Conservation (phyloP, 2,329 filamentous ascomycete species). For the Drechslerella coelobrocha region DNA sequence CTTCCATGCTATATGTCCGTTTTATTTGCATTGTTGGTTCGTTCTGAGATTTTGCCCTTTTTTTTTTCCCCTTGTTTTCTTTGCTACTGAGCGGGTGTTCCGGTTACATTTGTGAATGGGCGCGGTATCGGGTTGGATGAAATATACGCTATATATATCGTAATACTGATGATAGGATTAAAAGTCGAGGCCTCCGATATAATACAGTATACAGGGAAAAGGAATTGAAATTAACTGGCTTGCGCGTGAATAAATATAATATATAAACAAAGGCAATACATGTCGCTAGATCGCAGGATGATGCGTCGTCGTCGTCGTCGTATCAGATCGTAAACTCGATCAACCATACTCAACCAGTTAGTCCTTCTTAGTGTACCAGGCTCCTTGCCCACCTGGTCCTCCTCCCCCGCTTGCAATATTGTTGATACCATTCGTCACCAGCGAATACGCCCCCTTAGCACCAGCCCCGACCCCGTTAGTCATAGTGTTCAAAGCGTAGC, state of each 20-base stretch:
- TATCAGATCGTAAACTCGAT: neutral
- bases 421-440: slow-evolving; percentile 15
- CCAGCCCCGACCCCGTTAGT: slow-evolving; percentile 5
- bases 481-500: slow-evolving; percentile 23
- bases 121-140: neutral
- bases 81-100: slow-evolving; percentile 36
- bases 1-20: neutral
- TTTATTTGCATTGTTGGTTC: slow-evolving; percentile 9
- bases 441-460: slow-evolving; percentile 1
- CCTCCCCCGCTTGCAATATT: neutral
- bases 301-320: no score
- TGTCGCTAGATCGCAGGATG: no score
- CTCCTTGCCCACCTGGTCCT: slow-evolving; percentile 11
- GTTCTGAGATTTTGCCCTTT: neutral
- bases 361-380: slow-evolving; percentile 50
- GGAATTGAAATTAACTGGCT: no score
- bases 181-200: no score
- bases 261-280: no score
- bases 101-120: neutral
- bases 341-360: no score
- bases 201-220: no score
- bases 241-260: no score
- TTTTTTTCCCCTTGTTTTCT: neutral
- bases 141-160: neutral
- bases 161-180: neutral